Conservation (phyloP, 305 asterid genomes). For the Stenogyne calaminthoides region DNA sequence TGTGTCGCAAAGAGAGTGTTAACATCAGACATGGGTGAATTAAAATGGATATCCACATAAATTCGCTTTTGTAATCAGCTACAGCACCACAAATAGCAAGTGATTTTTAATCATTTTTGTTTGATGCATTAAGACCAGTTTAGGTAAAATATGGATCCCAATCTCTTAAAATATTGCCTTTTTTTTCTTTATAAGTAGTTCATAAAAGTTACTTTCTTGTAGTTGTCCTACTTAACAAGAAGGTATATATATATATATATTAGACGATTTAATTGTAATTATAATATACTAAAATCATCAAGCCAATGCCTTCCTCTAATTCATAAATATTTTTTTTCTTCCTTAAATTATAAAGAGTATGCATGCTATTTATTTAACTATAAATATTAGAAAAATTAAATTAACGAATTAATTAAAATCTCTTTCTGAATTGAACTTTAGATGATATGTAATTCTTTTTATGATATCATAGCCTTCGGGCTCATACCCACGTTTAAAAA, state of each 20-base stretch:
- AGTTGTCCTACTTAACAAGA: not conserved
- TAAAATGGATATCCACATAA: not conserved
- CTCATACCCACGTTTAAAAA: no score
- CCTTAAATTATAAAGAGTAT: no score
- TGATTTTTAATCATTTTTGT: slow-evolving; percentile 16
- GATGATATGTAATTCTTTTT: no score
- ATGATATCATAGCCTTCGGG: no score
- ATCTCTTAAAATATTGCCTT: not conserved
- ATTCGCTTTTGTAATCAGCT: not conserved
- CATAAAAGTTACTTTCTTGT: slow-evolving; percentile 10
- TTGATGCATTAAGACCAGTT: slow-evolving; percentile 4
- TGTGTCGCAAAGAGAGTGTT: not conserved
- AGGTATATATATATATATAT: no score
- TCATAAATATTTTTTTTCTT: no score
- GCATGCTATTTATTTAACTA: not conserved
- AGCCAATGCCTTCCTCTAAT: not conserved
- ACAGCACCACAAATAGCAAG: not conserved
- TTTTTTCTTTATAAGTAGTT: not conserved
- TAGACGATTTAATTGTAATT: not conserved
- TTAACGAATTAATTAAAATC: no score
- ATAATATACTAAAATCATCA: not conserved
- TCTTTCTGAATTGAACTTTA: no score
- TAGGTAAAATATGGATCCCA: not conserved
- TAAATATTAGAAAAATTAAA: no score
- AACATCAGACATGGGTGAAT: not conserved